Evolutionary conservation across 192 early-diverging fungal species (phyloP).

Genomic region (Podila verticillata): DNA sequence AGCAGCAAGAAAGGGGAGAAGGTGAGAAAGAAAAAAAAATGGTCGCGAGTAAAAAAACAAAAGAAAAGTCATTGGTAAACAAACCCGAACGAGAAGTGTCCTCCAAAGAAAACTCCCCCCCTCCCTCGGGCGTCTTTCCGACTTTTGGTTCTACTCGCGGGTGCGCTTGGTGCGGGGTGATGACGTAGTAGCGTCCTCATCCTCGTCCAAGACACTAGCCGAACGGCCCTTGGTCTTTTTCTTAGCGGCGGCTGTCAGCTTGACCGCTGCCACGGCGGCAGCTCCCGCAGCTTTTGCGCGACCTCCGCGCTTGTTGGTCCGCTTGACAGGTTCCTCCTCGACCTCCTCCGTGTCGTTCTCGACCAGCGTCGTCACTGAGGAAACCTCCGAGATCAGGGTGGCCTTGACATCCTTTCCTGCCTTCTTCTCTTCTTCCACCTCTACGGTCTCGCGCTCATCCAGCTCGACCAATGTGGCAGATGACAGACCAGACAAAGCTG

Average conservation of each 20-base stretch:
- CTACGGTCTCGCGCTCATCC: background rate
- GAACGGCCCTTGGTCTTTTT: conserved; percentile 47
- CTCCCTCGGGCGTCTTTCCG: too few relatives aligned
- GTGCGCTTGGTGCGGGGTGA: conserved; percentile 34
- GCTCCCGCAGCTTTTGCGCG: conserved; percentile 13
- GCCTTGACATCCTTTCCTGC: background rate
- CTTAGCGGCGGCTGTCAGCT: conserved; percentile 17
- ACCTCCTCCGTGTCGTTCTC: conserved; percentile 23
- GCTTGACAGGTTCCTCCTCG: conserved; percentile 24
- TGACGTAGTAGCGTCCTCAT: conserved; percentile 8
- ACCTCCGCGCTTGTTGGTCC: conserved; percentile 30
- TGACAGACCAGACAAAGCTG: background rate
- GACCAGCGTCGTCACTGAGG: conserved; percentile 30
- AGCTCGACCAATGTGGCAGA: conserved; percentile 3
- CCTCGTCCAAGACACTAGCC: conserved; percentile 35
- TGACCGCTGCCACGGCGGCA: conserved; percentile 17
- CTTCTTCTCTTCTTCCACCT: background rate
- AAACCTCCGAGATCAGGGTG: conserved; percentile 28
- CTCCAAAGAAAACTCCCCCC: too few relatives aligned
- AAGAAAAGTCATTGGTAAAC: too few relatives aligned
- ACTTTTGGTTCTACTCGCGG: conserved; percentile 18
- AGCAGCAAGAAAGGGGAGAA: too few relatives aligned
- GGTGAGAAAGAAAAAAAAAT: too few relatives aligned
- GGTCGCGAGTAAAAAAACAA: too few relatives aligned
- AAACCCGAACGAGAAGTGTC: too few relatives aligned